These are phyloP conservation scores for Physocladia obscura DNA, from an alignment of 192 early-diverging fungal genomes.

Conservation along the genomic window DNA sequence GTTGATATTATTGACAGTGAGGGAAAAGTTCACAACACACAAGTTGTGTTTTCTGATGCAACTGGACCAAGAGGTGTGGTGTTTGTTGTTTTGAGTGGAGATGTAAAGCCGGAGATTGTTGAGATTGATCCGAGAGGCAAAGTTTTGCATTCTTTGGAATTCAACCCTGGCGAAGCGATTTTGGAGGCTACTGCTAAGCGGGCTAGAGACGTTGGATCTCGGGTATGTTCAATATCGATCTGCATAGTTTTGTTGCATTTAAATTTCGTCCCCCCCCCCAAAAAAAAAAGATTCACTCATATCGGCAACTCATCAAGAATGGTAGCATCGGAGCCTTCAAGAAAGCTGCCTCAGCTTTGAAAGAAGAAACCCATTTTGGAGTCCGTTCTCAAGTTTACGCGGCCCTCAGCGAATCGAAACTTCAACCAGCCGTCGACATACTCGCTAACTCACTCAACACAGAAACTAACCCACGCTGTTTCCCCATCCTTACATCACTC, in stretches of 20 bases:
- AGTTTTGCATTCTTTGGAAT: constrained; percentile 40
- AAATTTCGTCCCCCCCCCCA: not conserved
- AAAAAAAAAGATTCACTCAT: constrained; percentile 22
- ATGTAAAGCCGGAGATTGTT: constrained; percentile 34
- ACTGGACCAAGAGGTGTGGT: constrained; percentile 26
- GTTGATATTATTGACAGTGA: constrained; percentile 45
- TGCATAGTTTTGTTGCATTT: not conserved
- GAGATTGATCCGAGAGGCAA: constrained; percentile 50
- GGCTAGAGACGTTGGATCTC: constrained; percentile 38
- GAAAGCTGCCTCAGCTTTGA: constrained; percentile 32
- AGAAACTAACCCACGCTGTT: constrained; percentile 42
- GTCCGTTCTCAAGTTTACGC: constrained; percentile 37
- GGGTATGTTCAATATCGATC: constrained; percentile 31
- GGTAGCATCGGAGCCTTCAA: constrained; percentile 37
- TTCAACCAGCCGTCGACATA: constrained; percentile 33
- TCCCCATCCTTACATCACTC: constrained; percentile 18
- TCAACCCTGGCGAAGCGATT: constrained; percentile 41
- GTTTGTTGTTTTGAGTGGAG: constrained; percentile 25
- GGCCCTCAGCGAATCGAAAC: constrained; percentile 39
- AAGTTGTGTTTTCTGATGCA: constrained; percentile 36
- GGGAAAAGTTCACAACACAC: constrained; percentile 32
- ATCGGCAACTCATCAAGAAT: constrained; percentile 46
- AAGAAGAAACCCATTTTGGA: constrained; percentile 38
- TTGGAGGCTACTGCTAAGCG: constrained; percentile 40
- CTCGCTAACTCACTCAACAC: constrained; percentile 36